phyloP scores from a whole-genome alignment of 768 basidiomycete species.

The Lanmaoa pseudosensibilis region DNA sequence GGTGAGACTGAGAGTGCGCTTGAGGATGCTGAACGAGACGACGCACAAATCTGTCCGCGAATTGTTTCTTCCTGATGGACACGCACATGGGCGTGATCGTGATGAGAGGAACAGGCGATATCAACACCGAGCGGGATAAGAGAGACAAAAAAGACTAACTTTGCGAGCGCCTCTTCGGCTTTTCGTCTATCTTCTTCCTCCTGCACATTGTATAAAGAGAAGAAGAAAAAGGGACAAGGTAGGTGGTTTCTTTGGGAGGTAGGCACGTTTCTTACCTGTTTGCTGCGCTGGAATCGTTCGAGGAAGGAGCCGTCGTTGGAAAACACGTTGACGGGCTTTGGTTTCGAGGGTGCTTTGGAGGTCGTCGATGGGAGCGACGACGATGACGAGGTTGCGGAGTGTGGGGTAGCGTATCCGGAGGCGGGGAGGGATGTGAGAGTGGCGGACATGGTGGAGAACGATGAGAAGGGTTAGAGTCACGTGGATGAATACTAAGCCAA shows the following conservation, averaged over 20 bases:
- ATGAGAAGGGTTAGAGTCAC: background rate
- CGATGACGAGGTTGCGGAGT: background rate
- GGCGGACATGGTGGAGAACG: slow-evolving; percentile 12
- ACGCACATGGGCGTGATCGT: background rate
- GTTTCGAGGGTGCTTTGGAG: slow-evolving; percentile 26
- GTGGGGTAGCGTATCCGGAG: background rate
- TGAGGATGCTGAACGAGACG: slow-evolving; percentile 3
- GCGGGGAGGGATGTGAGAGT: background rate
- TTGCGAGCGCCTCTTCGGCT: slow-evolving; percentile 49
- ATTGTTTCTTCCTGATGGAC: slow-evolving; percentile 52
- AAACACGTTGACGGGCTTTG: slow-evolving; percentile 60
- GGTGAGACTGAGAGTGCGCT: background rate
- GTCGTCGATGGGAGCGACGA: slow-evolving; percentile 6
- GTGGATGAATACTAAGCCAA: no score
- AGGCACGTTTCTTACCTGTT: slow-evolving; percentile 36
- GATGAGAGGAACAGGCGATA: background rate
- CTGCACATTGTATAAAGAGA: slow-evolving; percentile 28
- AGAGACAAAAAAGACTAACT: slow-evolving; percentile 35
- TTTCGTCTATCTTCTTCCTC: slow-evolving; percentile 61
- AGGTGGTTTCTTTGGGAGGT: background rate
- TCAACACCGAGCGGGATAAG: background rate
- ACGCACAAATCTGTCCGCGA: slow-evolving; percentile 62
- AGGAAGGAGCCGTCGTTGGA: slow-evolving; percentile 70
- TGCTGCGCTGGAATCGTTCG: slow-evolving; percentile 37
- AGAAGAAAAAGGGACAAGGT: background rate